These are phyloP conservation scores for Biscutella laevigata DNA, from an alignment of 441 rosid genomes.

Conservation along the genomic window DNA sequence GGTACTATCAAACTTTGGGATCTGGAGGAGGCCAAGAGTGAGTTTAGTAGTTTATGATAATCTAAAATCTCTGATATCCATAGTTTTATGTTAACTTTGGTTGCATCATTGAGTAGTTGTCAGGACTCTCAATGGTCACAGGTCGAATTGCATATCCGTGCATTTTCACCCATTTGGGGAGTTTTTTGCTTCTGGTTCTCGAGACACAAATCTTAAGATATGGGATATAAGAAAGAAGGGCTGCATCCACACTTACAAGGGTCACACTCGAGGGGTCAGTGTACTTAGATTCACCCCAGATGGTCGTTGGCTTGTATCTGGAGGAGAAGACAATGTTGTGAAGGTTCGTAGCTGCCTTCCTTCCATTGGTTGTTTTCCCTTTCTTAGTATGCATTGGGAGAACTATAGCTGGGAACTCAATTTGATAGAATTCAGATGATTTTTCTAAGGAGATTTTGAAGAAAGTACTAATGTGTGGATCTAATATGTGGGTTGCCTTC, in stretches of 20 bases:
- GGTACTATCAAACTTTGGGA: slow-evolving; percentile 99
- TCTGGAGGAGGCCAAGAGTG: slow-evolving; percentile 94
- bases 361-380: not conserved
- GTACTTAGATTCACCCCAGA: slow-evolving; percentile 96
- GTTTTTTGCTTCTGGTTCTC: slow-evolving; percentile 96
- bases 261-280: slow-evolving; percentile 94
- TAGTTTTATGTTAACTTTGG: too few species aligned
- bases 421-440: not conserved
- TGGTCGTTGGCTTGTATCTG: slow-evolving; percentile 99
- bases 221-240: slow-evolving; percentile 99
- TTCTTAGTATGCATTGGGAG: slow-evolving; percentile 2
- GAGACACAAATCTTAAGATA: slow-evolving; percentile 93
- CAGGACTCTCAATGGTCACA: slow-evolving; percentile 86
- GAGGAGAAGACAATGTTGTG: slow-evolving; percentile 94
- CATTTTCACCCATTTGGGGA: slow-evolving; percentile 98
- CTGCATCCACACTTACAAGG: slow-evolving; percentile 97
- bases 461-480: too few species aligned
- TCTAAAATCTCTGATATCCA: too few species aligned
- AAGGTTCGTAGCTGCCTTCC: slow-evolving; percentile 48
- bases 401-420: not conserved
- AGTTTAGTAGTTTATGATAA: slow-evolving; percentile 23
- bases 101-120: slow-evolving; percentile 50
- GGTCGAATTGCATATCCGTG: slow-evolving; percentile 94
- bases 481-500: slow-evolving; percentile 5
- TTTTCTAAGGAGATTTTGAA: not conserved